Base-by-base conservation (phyloP, 257 asterid species). In the Thymus mandschuricus region DNA sequence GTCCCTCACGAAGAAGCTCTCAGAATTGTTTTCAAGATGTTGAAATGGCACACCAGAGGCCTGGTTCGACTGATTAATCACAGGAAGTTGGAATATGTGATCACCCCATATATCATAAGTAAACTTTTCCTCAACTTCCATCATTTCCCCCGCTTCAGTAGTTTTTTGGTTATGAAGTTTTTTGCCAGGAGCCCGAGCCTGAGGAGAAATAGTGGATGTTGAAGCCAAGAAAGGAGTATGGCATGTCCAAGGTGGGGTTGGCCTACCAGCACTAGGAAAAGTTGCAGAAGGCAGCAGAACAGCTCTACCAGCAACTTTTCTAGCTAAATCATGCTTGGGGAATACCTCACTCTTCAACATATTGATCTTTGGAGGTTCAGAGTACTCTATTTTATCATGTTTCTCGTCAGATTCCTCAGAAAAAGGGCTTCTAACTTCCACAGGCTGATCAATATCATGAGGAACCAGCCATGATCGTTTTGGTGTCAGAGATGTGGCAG, bases 31-130 rank as follows among this genome's bases (percentile, higher is more conserved):
- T 58, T 80, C 83, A 62, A 68, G 21, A 40, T 70, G 81, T 61
- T 44, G 41, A 49, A 79, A 69, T 30, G 75, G 71, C 76, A 66
- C 52, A 70, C 60, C 49, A 66, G 84, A 41, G 69, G 35, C 76
- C 59, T 58, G 64, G 58, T 75, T 78, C 21, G 89, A 76, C 78
- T 76, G 72, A 70, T 70, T 71, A 70, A 75, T 64, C 52, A 60
- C 58, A 52, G 86, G 75, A 70, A 65, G 79, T 52, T 86, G 86
- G 75, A 89, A 93, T 63, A 89, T 82, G 80, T 91, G 97, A 77
- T 87, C 89, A 45, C 96, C 98, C 98, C 98, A 91, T 62, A 93
- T 93, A 64, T 93, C 96, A 71, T 91, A 93, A 29, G 76, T 84
- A 72, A 78, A 91, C 38, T 82, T 79, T 30, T 90, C 89, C 65